Percentiles rank a stretch among this genome's conserved stretches.
These are phyloP conservation scores for Leersia perrieri DNA, from an alignment of 176 grass and related monocot genomes.

Conservation along the genomic window DNA sequence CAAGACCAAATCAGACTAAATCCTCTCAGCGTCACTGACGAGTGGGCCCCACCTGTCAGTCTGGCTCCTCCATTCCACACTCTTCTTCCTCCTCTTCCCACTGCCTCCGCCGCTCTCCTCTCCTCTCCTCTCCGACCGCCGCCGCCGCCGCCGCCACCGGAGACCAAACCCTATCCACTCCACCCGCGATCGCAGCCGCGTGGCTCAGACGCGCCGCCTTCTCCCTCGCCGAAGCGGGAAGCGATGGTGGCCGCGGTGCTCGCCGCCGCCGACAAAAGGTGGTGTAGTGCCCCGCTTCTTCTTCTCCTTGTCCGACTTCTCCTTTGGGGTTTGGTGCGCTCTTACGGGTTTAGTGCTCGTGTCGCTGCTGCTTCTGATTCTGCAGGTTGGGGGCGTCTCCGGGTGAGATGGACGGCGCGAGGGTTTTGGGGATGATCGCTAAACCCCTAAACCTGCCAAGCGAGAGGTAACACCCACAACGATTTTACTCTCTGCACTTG, in stretches of 20 bases:
- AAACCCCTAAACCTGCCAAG: slow-evolving; percentile 41
- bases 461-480: slow-evolving; percentile 30
- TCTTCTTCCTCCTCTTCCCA: background rate
- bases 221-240: background rate
- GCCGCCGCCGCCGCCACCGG: background rate
- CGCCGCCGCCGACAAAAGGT: background rate
- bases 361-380: background rate
- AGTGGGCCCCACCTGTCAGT: background rate
- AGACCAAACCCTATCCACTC: too few species aligned
- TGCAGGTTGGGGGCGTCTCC: slow-evolving; percentile 49
- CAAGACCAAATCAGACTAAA: too few species aligned
- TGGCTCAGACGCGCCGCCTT: too few species aligned
- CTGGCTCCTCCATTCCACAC: too few species aligned
- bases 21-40: background rate
- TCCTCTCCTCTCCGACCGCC: background rate
- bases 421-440: slow-evolving; percentile 41
- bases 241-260: slow-evolving; percentile 10
- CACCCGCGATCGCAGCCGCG: background rate
- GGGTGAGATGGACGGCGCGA: slow-evolving; percentile 41
- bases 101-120: background rate
- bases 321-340: background rate
- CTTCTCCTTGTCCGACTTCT: background rate
- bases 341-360: background rate
- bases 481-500: background rate
- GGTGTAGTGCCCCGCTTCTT: background rate